These are phyloP conservation scores for Vanrija sp. DNA, from an alignment of 1,284 basidiomycete genomes.

Conservation along the genomic window DNA sequence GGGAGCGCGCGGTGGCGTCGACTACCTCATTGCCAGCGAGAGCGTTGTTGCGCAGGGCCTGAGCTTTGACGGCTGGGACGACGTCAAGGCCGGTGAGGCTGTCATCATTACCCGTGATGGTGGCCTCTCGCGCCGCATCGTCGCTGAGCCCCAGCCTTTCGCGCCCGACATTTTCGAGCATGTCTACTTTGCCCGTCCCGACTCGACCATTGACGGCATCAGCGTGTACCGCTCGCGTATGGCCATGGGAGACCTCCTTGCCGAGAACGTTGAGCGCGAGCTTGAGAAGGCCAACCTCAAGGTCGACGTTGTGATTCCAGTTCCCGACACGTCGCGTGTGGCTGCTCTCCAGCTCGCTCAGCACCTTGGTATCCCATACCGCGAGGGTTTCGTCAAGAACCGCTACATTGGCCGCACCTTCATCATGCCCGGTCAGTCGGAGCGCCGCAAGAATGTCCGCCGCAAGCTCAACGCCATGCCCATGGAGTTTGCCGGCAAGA, in stretches of 20 bases:
- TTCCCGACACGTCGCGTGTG: constrained; percentile 94
- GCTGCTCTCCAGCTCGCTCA: constrained; percentile 95
- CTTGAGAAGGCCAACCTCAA: constrained; percentile 64
- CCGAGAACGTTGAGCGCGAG: constrained; percentile 76
- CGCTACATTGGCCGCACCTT: constrained; percentile 97
- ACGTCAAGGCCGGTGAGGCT: constrained; percentile 90
- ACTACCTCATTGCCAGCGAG: constrained; percentile 92
- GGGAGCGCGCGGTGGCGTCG: constrained; percentile 56
- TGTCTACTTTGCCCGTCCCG: constrained; percentile 97
- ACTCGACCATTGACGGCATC: constrained; percentile 95
- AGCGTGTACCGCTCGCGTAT: constrained; percentile 96
- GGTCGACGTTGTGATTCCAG: constrained; percentile 96
- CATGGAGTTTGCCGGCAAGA: constrained; percentile 90
- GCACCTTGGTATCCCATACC: constrained; percentile 82
- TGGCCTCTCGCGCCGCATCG: constrained; percentile 67
- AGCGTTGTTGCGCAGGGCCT: constrained; percentile 93
- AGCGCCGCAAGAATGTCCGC: constrained; percentile 83
- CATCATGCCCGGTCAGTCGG: constrained; percentile 98
- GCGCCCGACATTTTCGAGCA: constrained; percentile 99
- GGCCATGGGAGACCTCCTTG: constrained; percentile 98
- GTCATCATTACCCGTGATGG: constrained; percentile 81
- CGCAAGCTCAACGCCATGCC: constrained; percentile 99
- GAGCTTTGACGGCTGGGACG: constrained; percentile 87
- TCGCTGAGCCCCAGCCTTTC: constrained; percentile 66
- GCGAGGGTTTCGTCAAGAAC: constrained; percentile 99